Conservation (phyloP, 352 stramenopile genomes). For the Plasmopara viticola region DNA sequence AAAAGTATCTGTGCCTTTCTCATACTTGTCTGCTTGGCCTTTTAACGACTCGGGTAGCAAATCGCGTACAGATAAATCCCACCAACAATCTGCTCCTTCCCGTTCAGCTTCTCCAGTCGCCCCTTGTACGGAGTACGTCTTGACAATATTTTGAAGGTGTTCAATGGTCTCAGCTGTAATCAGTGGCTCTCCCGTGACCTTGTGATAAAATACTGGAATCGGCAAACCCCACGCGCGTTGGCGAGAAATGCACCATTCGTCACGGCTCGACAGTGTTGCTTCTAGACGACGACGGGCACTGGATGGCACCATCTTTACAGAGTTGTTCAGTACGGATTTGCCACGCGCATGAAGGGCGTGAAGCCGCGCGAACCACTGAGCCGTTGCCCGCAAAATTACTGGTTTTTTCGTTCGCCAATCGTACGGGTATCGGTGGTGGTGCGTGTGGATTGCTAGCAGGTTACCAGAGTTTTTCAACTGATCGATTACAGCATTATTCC, state of each 20-base stretch:
- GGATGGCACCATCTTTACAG: slow-evolving; percentile 91
- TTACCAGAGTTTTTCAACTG: slow-evolving; percentile 66
- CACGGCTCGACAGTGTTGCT: slow-evolving; percentile 82
- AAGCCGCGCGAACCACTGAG: slow-evolving; percentile 98
- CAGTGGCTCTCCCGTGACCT: slow-evolving; percentile 81
- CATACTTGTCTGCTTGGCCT: slow-evolving; percentile 82
- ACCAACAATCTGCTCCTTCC: slow-evolving; percentile 95
- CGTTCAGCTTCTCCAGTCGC: slow-evolving; percentile 33
- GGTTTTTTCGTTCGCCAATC: slow-evolving; percentile 99
- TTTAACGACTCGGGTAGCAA: slow-evolving; percentile 58
- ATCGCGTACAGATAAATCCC: slow-evolving; percentile 79
- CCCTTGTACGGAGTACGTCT: slow-evolving; percentile 29
- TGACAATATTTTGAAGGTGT: slow-evolving; percentile 67
- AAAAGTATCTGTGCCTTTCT: slow-evolving; percentile 96
- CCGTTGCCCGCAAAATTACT: slow-evolving; percentile 96
- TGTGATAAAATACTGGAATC: slow-evolving; percentile 98
- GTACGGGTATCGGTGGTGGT: slow-evolving; percentile 96
- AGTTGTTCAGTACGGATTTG: slow-evolving; percentile 41
- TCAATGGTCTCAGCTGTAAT: slow-evolving; percentile 90
- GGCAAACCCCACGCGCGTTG: slow-evolving; percentile 97
- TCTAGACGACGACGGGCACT: slow-evolving; percentile 76
- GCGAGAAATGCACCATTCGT: slow-evolving; percentile 98
- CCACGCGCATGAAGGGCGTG: slow-evolving; percentile 87
- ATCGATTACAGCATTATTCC: slow-evolving; percentile 90
- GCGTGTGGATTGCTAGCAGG: slow-evolving; percentile 85